phyloP scores from a whole-genome alignment of 2,329 filamentous ascomycete species.

The Lasiodiplodia sp. region DNA sequence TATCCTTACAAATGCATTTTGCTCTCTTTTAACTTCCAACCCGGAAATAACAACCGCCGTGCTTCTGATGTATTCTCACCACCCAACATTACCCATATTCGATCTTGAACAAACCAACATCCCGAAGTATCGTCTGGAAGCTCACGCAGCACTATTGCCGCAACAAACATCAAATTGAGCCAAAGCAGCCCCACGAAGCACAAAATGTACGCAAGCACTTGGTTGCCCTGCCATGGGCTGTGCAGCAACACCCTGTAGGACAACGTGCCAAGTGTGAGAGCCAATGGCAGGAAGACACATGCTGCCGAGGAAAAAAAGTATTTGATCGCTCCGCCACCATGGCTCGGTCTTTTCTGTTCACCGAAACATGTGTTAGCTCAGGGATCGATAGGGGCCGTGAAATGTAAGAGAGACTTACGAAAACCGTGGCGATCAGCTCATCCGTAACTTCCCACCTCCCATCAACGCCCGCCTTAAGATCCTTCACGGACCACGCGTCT shows the following conservation, averaged over 20 bases:
- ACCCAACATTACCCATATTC: not conserved
- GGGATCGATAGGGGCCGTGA: too few relatives aligned
- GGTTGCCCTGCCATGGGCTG: not conserved
- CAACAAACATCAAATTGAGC: not conserved
- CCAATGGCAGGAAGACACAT: not conserved
- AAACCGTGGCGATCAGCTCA: too few relatives aligned
- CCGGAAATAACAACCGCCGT: too few relatives aligned
- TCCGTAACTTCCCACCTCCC: too few relatives aligned
- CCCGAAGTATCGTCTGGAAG: not conserved
- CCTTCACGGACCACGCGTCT: too few relatives aligned
- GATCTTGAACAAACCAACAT: not conserved
- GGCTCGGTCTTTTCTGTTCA: not conserved
- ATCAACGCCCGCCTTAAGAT: too few relatives aligned
- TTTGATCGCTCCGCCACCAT: not conserved
- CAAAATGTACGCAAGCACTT: not conserved
- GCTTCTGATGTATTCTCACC: not conserved
- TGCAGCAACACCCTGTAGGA: not conserved
- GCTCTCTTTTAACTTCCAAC: too few relatives aligned
- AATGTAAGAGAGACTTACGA: too few relatives aligned
- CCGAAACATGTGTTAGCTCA: too few relatives aligned
- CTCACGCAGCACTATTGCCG: not conserved
- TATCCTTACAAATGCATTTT: too few relatives aligned
- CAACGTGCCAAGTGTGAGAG: not conserved
- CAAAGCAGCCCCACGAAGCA: not conserved
- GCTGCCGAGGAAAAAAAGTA: not conserved